phyloP scores from a whole-genome alignment of 139 green algal genomes.

The Ettlia oleoabundans region DNA sequence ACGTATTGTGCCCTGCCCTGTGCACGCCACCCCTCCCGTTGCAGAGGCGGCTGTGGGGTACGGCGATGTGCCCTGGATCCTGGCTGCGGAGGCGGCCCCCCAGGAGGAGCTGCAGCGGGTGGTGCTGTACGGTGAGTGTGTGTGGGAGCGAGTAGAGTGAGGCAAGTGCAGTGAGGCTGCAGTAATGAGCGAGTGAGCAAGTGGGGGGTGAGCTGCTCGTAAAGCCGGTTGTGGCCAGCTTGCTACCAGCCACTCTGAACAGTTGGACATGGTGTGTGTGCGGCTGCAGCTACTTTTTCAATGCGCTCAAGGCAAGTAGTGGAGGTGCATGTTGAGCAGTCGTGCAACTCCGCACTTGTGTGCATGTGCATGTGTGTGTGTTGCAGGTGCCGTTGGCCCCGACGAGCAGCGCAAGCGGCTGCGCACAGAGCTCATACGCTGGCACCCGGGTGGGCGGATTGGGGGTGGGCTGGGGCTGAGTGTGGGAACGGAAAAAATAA shows the following conservation, averaged over 20 bases:
- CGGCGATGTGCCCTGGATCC: constrained; percentile 56
- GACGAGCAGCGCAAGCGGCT: constrained; percentile 41
- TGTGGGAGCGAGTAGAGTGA: not conserved
- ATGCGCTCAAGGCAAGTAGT: no score
- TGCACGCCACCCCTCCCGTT: not conserved
- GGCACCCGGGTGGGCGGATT: no score
- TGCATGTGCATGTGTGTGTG: not conserved
- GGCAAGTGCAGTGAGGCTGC: no score
- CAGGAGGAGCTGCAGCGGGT: constrained; percentile 42
- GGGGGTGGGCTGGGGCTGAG: no score
- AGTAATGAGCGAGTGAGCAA: no score
- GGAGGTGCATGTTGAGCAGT: not conserved
- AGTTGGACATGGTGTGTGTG: no score
- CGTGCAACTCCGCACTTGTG: not conserved
- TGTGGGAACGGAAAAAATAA: no score
- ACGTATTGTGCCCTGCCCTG: no score
- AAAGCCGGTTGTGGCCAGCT: no score
- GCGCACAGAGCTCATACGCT: constrained; percentile 60
- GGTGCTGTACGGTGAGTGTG: constrained; percentile 38
- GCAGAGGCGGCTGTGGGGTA: constrained; percentile 24
- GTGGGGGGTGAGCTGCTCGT: no score
- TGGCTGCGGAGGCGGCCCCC: not conserved
- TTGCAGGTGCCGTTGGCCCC: not conserved
- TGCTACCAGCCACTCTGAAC: no score
- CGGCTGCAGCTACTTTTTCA: no score